These are phyloP conservation scores for Amniculicola lignicola DNA, from an alignment of 495 filamentous ascomycete species.

Conservation along the genomic window DNA sequence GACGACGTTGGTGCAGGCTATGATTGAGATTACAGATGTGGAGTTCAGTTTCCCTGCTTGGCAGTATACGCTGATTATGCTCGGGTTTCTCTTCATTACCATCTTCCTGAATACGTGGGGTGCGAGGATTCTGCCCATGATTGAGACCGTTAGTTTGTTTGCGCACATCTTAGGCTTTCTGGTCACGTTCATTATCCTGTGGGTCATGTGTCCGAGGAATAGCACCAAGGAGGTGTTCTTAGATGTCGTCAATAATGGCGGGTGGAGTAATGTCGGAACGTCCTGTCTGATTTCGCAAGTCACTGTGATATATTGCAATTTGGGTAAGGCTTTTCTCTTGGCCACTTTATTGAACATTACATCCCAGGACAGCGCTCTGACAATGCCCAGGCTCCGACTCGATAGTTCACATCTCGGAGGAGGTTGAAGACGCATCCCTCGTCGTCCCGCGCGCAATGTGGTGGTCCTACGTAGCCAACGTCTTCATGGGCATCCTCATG, in stretches of 20 bases:
- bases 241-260: constrained; percentile 39
- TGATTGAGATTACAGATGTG: constrained; percentile 36
- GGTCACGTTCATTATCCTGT: constrained; percentile 40
- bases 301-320: constrained; percentile 42
- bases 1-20: constrained; percentile 41
- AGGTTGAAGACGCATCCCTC: constrained; percentile 36
- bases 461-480: constrained; percentile 32
- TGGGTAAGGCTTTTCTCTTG: constrained; percentile 30
- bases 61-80: constrained; percentile 45
- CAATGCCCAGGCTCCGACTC: constrained; percentile 23
- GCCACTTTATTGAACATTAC: background rate
- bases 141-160: constrained; percentile 44
- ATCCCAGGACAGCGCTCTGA: background rate
- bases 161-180: constrained; percentile 47
- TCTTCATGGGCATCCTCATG: constrained; percentile 35
- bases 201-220: constrained; percentile 39
- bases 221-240: constrained; percentile 38
- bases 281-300: constrained; percentile 44
- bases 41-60: constrained; percentile 37
- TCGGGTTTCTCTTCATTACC: constrained; percentile 39
- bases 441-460: constrained; percentile 35
- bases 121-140: constrained; percentile 41
- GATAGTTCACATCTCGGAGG: constrained; percentile 35
- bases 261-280: constrained; percentile 41
- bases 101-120: constrained; percentile 47